These are phyloP conservation scores for Hemileccinum impolitum DNA, from an alignment of 768 basidiomycete genomes.

Conservation along the genomic window DNA sequence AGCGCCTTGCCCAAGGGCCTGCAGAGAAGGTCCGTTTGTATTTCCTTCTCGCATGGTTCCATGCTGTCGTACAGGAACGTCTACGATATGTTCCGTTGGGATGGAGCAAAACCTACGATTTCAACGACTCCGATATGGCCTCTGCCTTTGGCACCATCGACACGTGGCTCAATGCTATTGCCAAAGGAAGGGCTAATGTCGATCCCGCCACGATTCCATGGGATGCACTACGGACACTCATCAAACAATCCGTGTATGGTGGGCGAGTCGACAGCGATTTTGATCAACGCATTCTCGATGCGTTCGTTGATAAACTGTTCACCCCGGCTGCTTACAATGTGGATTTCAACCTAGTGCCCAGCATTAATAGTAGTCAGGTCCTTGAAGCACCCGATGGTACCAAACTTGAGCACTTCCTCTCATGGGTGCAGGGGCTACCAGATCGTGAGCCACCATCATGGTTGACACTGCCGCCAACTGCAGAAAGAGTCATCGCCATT, in stretches of 20 bases:
- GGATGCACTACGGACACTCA: slow-evolving; percentile 87
- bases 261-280: slow-evolving; percentile 93
- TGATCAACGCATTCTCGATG: slow-evolving; percentile 88
- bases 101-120: slow-evolving; percentile 96
- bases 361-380: slow-evolving; percentile 49
- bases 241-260: slow-evolving; percentile 96
- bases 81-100: slow-evolving; percentile 94
- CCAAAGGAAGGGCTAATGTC: slow-evolving; percentile 88
- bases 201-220: slow-evolving; percentile 92
- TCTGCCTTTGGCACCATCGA: slow-evolving; percentile 92
- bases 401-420: slow-evolving; percentile 84
- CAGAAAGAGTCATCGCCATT: slow-evolving; percentile 87
- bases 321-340: slow-evolving; percentile 87
- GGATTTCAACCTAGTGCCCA: slow-evolving; percentile 85
- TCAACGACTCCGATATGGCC: slow-evolving; percentile 98
- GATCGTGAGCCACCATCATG: slow-evolving; percentile 93
- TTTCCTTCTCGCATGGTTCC: slow-evolving; percentile 99
- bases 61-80: slow-evolving; percentile 95
- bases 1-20: slow-evolving; percentile 79
- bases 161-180: slow-evolving; percentile 74
- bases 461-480: slow-evolving; percentile 89
- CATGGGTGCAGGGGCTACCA: slow-evolving; percentile 86
- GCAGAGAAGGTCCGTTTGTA: slow-evolving; percentile 90
- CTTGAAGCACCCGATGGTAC: slow-evolving; percentile 87
- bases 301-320: slow-evolving; percentile 91